These are phyloP conservation scores for Monosporascus ibericus DNA, from an alignment of 2,329 filamentous ascomycete species.

Conservation along the genomic window DNA sequence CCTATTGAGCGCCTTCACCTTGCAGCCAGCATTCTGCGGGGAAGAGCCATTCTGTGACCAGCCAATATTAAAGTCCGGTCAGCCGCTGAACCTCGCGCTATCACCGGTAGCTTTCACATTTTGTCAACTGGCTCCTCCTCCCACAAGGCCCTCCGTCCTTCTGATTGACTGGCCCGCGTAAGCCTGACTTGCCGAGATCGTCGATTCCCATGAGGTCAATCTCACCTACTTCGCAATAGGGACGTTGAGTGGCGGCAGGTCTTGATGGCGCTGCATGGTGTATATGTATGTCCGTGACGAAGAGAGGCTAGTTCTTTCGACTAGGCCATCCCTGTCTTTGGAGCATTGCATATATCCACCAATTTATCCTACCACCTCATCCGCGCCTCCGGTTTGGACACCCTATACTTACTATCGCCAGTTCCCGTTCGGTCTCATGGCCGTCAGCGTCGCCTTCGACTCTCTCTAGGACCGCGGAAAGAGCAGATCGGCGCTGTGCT, in stretches of 20 bases:
- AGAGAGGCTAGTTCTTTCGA: conserved; percentile 10
- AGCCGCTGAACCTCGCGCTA: conserved; percentile 23
- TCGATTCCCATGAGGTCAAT: conserved; percentile 18
- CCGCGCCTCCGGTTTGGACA: neutral
- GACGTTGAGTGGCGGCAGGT: neutral
- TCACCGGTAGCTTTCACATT: conserved; percentile 3
- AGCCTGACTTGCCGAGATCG: conserved; percentile 10
- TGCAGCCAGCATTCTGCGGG: conserved; percentile 33
- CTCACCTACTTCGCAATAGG: conserved; percentile 15
- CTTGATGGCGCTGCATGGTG: conserved; percentile 10
- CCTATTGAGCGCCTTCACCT: conserved; percentile 22
- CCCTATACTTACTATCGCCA: neutral
- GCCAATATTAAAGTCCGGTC: conserved; percentile 50
- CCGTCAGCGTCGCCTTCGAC: neutral
- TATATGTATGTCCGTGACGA: conserved; percentile 24
- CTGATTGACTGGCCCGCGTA: conserved; percentile 22
- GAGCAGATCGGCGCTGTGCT: neutral
- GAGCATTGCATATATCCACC: conserved; percentile 18
- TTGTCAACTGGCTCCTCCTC: conserved; percentile 15
- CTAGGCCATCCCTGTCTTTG: conserved; percentile 14
- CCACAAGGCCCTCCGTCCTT: conserved; percentile 16
- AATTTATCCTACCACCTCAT: conserved; percentile 10
- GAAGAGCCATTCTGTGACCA: conserved; percentile 32
- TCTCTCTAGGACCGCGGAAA: neutral
- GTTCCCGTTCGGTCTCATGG: neutral